Conservation (phyloP, 768 basidiomycete species). For the Trametes sanguinea region DNA sequence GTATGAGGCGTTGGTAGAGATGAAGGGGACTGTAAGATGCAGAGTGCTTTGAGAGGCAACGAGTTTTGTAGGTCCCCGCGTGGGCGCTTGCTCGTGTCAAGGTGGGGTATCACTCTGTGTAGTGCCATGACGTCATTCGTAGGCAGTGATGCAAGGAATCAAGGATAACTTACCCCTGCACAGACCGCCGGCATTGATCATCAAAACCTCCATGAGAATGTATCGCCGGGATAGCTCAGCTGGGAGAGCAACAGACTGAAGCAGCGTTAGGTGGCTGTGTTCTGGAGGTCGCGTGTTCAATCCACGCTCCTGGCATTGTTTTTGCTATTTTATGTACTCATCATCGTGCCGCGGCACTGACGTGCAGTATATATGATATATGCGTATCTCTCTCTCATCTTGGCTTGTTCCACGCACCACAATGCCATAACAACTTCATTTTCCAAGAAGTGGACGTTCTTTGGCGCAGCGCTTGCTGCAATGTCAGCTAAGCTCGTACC, state of each 20-base stretch:
- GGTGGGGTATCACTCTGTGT: background rate
- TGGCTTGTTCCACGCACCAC: too few species aligned
- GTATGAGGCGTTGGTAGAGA: background rate
- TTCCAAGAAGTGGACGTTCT: too few species aligned
- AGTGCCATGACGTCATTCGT: background rate
- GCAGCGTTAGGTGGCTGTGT: background rate
- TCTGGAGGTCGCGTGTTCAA: constrained; percentile 28
- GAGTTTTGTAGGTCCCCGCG: background rate
- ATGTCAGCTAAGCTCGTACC: too few species aligned
- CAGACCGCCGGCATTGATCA: too few species aligned
- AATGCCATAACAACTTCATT: too few species aligned
- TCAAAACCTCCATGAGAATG: too few species aligned
- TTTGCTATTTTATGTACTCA: background rate
- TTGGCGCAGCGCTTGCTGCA: too few species aligned
- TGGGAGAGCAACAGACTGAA: constrained; percentile 42
- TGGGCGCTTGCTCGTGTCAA: background rate
- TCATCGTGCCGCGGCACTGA: background rate
- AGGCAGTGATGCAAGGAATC: background rate
- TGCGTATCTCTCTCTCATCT: background rate
- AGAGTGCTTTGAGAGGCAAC: background rate
- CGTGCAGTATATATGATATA: background rate
- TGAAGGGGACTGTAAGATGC: background rate
- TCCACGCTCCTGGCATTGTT: constrained; percentile 24
- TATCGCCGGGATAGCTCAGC: constrained; percentile 38
- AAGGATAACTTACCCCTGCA: background rate